Conservation (phyloP, 352 stramenopile genomes). For the Bremia lactucae region DNA sequence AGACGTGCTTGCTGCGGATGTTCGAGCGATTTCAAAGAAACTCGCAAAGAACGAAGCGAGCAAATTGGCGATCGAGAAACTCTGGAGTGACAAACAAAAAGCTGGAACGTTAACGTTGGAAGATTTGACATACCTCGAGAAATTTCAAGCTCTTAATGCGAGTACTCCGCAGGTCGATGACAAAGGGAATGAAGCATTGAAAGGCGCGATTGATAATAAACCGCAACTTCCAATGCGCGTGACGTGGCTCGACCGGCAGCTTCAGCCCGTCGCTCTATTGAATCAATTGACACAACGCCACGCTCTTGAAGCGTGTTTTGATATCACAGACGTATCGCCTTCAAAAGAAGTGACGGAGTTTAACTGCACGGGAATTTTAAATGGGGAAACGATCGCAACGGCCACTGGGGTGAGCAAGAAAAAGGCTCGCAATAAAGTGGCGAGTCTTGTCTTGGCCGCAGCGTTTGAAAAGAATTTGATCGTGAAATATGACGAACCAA, state of each 20-base stretch:
- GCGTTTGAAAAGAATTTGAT: conserved; percentile 52
- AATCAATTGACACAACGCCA: conserved; percentile 43
- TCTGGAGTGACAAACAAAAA: conserved; percentile 65
- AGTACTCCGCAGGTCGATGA: conserved; percentile 4
- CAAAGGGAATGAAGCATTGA: not conserved
- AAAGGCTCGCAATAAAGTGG: conserved; percentile 64
- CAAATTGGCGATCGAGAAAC: conserved; percentile 55
- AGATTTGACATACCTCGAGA: conserved; percentile 54
- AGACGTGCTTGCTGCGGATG: conserved; percentile 27
- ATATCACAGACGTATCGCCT: conserved; percentile 38
- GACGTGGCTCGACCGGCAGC: conserved; percentile 31
- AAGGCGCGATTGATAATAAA: not conserved
- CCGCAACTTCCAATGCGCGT: conserved; percentile 18
- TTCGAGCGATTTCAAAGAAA: conserved; percentile 64
- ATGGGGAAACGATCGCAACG: conserved; percentile 25
- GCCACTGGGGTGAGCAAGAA: conserved; percentile 60
- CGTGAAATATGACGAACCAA: conserved; percentile 24
- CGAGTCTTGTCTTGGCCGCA: conserved; percentile 54
- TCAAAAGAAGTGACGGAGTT: conserved; percentile 33
- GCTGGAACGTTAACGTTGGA: conserved; percentile 36
- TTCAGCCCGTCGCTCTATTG: conserved; percentile 35
- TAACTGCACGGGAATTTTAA: conserved; percentile 39
- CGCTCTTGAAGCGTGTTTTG: conserved; percentile 30
- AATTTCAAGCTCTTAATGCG: conserved; percentile 22
- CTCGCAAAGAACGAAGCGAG: conserved; percentile 53